Conservation (phyloP, 257 asterid species). For the Fraxinus quadrangulata region DNA sequence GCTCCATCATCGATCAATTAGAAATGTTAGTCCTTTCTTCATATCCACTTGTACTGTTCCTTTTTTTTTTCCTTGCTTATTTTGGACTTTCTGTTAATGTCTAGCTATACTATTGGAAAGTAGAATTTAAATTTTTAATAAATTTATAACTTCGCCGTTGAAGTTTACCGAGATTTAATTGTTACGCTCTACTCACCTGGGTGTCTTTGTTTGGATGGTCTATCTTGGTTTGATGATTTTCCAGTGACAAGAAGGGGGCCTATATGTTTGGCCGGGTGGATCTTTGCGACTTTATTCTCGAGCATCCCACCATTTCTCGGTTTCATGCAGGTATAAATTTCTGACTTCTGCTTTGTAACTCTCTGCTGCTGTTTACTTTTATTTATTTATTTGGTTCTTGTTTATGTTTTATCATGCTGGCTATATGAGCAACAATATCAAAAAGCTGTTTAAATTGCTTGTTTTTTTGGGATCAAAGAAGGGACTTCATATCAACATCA, state of each 20-base stretch:
- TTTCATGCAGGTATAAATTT: conserved; percentile 83
- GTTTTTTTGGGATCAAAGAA: conserved; percentile 7
- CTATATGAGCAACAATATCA: background rate
- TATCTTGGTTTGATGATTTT: conserved; percentile 24
- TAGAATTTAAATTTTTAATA: background rate
- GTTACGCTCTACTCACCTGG: too few species aligned
- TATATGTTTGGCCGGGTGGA: conserved; percentile 99
- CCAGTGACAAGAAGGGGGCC: conserved; percentile 89
- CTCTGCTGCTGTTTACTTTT: background rate
- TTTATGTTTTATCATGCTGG: background rate
- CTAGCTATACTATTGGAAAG: background rate
- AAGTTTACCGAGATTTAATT: background rate
- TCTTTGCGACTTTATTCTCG: conserved; percentile 88
- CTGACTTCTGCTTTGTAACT: conserved; percentile 11
- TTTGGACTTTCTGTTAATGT: background rate
- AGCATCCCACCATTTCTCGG: conserved; percentile 92
- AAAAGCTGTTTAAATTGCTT: conserved; percentile 13
- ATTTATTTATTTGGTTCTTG: background rate
- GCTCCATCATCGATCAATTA: conserved; percentile 64
- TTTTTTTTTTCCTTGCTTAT: background rate
- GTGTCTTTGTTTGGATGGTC: conserved; percentile 7
- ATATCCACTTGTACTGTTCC: background rate
- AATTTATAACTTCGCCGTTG: background rate
- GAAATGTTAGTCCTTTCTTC: conserved; percentile 59
- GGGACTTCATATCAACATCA: background rate